A percentile compares a stretch with the other conserved stretches of the same genome.
phyloP scores from a whole-genome alignment of 2,329 filamentous ascomycete genomes.

The Hortaea sp. region DNA sequence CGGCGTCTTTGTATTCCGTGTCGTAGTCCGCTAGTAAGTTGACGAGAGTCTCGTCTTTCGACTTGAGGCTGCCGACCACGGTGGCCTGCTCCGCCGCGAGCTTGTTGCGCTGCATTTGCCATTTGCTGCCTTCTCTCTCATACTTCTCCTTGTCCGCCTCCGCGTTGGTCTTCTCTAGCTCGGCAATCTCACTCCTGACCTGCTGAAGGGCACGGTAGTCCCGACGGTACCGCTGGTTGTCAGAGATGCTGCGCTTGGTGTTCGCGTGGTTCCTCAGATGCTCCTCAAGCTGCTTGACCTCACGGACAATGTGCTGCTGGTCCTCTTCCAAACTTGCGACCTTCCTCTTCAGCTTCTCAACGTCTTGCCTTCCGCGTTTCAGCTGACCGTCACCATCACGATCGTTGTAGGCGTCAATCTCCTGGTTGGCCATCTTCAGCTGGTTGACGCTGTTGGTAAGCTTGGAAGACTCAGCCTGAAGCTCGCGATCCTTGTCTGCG shows the following conservation, averaged over 20 bases:
- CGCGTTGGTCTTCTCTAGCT: slow-evolving; percentile 69
- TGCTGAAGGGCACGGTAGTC: slow-evolving; percentile 58
- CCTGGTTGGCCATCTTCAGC: slow-evolving; percentile 62
- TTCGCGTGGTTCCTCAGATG: slow-evolving; percentile 70
- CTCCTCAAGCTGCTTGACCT: slow-evolving; percentile 67
- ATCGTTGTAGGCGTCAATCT: slow-evolving; percentile 71
- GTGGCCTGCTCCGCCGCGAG: slow-evolving; percentile 63
- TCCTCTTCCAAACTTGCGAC: slow-evolving; percentile 59
- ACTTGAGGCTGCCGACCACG: slow-evolving; percentile 68
- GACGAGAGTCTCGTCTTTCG: slow-evolving; percentile 71
- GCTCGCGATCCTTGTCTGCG: slow-evolving; percentile 59
- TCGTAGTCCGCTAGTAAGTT: slow-evolving; percentile 71
- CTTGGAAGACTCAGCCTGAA: slow-evolving; percentile 60
- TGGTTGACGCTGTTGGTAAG: slow-evolving; percentile 67
- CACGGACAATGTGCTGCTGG: slow-evolving; percentile 53
- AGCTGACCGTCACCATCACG: slow-evolving; percentile 65
- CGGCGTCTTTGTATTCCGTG: slow-evolving; percentile 76
- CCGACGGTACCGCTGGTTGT: slow-evolving; percentile 80
- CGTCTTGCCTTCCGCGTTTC: slow-evolving; percentile 56
- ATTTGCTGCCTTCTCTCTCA: slow-evolving; percentile 55
- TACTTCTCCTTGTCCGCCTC: slow-evolving; percentile 72
- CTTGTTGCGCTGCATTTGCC: slow-evolving; percentile 58
- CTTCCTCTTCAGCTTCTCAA: slow-evolving; percentile 56
- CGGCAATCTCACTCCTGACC: slow-evolving; percentile 58
- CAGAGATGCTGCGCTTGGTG: slow-evolving; percentile 74